A percentile compares a stretch with the other conserved stretches of the same genome.
Conservation (phyloP, 371 early-diverging fungal species). For the Mortierella sp. region DNA sequence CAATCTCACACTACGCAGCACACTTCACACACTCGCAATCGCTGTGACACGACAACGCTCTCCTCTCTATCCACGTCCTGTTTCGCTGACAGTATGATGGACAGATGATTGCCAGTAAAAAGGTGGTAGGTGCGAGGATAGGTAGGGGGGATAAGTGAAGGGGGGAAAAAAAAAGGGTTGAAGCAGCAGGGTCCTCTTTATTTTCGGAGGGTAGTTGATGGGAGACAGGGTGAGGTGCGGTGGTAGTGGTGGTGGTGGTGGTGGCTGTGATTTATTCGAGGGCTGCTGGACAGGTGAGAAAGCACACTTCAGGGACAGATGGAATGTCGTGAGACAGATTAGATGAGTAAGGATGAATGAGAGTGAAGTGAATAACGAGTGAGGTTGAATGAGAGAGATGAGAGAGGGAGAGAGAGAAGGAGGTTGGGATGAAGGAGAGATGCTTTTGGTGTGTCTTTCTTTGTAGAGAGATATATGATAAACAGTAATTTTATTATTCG, state of each 20-base stretch:
- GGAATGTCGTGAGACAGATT: too few species aligned
- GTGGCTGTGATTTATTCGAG: constrained; percentile 1
- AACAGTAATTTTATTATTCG: not conserved
- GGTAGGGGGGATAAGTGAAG: not conserved
- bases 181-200: not conserved
- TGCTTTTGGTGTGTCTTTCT: not conserved
- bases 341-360: too few species aligned
- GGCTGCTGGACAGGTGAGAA: not conserved
- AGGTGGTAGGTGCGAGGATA: not conserved
- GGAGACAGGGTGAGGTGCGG: not conserved
- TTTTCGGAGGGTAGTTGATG: not conserved
- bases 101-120: not conserved
- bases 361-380: not conserved
- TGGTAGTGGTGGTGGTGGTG: not conserved
- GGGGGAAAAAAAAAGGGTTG: not conserved
- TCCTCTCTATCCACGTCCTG: not conserved
- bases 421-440: not conserved
- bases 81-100: not conserved
- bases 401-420: too few species aligned
- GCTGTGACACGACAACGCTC: not conserved
- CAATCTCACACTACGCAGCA: too few species aligned
- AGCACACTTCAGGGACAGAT: not conserved
- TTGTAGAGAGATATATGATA: too few species aligned
- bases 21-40: not conserved
- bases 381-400: too few species aligned